Percentiles rank a stretch among this genome's conserved stretches.
phyloP scores from a whole-genome alignment of 208 protist species.

The Naegleria fowleri region DNA sequence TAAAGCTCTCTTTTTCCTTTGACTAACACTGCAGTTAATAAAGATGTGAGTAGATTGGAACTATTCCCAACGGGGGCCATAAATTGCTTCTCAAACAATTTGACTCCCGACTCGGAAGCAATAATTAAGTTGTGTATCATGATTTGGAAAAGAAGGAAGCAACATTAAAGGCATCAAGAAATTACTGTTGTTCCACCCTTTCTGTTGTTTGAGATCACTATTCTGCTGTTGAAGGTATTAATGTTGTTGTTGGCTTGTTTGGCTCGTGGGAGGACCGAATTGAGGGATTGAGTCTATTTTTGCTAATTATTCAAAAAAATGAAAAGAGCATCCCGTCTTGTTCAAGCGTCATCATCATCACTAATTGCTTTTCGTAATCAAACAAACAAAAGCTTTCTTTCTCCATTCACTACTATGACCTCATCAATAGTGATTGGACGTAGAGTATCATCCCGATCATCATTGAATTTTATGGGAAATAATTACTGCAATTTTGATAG shows the following conservation, averaged over 20 bases:
- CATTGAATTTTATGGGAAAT: background rate
- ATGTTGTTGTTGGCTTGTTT: too few species aligned
- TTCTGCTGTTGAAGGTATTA: too few species aligned
- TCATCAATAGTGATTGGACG: background rate
- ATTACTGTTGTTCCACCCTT: too few species aligned
- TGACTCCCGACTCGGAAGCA: background rate
- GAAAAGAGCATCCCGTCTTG: background rate
- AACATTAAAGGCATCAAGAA: too few species aligned
- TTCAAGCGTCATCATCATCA: background rate
- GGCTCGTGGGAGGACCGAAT: too few species aligned
- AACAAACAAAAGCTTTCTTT: background rate
- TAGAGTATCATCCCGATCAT: background rate
- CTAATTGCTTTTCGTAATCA: background rate
- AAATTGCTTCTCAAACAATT: conserved; percentile 5
- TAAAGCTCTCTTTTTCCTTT: background rate
- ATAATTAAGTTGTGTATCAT: conserved; percentile 6
- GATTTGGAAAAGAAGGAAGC: background rate
- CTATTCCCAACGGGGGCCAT: background rate
- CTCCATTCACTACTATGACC: too few species aligned
- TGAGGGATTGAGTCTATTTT: background rate
- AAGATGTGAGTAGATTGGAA: background rate
- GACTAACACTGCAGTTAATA: background rate
- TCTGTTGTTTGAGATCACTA: too few species aligned
- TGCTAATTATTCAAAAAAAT: background rate
- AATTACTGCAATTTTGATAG: background rate